A percentile compares a stretch with the other conserved stretches of the same genome.
Conservation (phyloP, 2,329 filamentous ascomycete genomes). For the Raffaelea arxii region DNA sequence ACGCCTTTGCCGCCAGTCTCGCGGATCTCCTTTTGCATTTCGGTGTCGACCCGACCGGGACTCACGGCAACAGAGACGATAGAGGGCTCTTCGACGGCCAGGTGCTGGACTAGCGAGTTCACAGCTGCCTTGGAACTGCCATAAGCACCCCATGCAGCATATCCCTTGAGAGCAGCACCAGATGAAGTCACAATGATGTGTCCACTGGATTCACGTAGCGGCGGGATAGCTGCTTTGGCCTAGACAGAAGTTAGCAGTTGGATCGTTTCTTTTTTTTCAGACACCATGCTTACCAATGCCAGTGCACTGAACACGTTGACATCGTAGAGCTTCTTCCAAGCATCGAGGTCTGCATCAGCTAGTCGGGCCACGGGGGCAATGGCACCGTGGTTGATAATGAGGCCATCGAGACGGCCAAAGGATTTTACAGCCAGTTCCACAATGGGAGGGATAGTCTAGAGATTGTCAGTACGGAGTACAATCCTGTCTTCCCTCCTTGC, state of each 20-base stretch:
- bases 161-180: slow-evolving; percentile 59
- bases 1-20: slow-evolving; percentile 41
- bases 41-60: slow-evolving; percentile 78
- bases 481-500: too few relatives aligned
- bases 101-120: slow-evolving; percentile 66
- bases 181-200: slow-evolving; percentile 71
- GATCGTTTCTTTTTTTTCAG: neutral
- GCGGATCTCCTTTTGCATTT: slow-evolving; percentile 79
- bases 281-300: slow-evolving; percentile 50
- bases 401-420: slow-evolving; percentile 66
- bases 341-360: slow-evolving; percentile 54
- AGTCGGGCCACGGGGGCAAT: slow-evolving; percentile 68
- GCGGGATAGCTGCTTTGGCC: slow-evolving; percentile 61
- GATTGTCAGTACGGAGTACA: neutral
- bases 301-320: slow-evolving; percentile 81
- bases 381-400: slow-evolving; percentile 83
- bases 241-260: slow-evolving; percentile 20
- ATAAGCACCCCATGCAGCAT: slow-evolving; percentile 69
- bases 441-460: slow-evolving; percentile 50
- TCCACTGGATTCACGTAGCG: slow-evolving; percentile 59
- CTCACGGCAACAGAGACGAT: slow-evolving; percentile 64
- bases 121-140: slow-evolving; percentile 75
- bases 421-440: slow-evolving; percentile 54
- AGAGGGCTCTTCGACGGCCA: slow-evolving; percentile 67
- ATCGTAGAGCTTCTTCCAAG: slow-evolving; percentile 70